These are phyloP conservation scores for Paecilomyces variotii DNA, from an alignment of 2,329 filamentous ascomycete species.

Conservation along the genomic window DNA sequence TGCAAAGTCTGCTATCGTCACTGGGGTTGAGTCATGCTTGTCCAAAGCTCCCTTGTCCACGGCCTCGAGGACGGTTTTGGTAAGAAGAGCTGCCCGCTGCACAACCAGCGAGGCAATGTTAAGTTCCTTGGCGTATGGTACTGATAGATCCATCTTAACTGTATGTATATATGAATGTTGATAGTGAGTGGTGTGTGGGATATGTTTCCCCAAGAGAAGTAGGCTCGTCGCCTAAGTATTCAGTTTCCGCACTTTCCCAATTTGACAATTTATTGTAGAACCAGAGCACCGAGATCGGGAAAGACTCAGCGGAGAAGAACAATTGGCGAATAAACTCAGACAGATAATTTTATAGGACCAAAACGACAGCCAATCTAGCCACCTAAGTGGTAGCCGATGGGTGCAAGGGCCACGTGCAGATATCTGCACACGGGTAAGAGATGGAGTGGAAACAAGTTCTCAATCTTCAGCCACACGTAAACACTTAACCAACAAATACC, in stretches of 20 bases:
- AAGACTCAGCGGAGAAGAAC: background rate
- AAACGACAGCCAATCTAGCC: background rate
- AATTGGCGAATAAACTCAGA: background rate
- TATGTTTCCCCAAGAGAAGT: background rate
- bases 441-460: background rate
- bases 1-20: constrained; percentile 58
- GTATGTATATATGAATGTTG: background rate
- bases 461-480: background rate
- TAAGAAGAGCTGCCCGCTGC: constrained; percentile 50
- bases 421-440: background rate
- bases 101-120: constrained; percentile 39
- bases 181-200: background rate
- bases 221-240: background rate
- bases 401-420: background rate
- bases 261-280: background rate
- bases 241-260: background rate
- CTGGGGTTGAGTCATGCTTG: constrained; percentile 53
- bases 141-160: constrained; percentile 14
- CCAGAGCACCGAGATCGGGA: background rate
- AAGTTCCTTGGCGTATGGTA: constrained; percentile 28
- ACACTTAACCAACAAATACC: background rate
- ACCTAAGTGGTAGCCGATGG: background rate
- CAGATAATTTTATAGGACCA: background rate
- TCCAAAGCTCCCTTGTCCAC: constrained; percentile 45
- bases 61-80: constrained; percentile 44